Evolutionary conservation across 2,329 filamentous ascomycete species (phyloP).

Genomic region (Phyllosticta citriasiana): DNA sequence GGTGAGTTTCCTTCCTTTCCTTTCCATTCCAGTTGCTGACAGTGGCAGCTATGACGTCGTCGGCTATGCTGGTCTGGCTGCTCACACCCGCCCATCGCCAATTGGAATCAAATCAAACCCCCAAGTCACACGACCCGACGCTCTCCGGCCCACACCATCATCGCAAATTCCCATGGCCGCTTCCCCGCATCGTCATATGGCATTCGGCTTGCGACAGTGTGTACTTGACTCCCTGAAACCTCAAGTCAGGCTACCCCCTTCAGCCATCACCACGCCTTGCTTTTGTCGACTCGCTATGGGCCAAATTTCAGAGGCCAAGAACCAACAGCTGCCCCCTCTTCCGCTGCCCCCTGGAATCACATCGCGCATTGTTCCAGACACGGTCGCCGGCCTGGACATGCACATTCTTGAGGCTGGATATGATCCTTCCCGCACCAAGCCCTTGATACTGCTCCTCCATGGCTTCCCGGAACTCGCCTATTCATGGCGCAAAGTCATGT

Average conservation of each 20-base stretch:
- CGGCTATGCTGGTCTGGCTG: neutral
- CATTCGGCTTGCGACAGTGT: neutral
- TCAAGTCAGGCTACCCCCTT: neutral
- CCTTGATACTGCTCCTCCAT: conserved; percentile 53
- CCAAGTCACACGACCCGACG: neutral
- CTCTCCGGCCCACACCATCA: neutral
- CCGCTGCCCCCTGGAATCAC: conserved; percentile 47
- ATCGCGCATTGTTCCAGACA: conserved; percentile 48
- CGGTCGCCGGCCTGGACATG: conserved; percentile 47
- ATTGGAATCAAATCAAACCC: neutral
- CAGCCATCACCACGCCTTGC: neutral
- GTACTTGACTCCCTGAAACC: neutral
- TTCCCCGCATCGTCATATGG: neutral
- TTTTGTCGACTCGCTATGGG: neutral
- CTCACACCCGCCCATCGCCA: no score
- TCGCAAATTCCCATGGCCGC: neutral
- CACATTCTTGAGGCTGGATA: conserved; percentile 50
- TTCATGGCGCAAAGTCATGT: conserved; percentile 57
- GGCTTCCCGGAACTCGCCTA: conserved; percentile 61
- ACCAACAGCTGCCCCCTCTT: conserved; percentile 30
- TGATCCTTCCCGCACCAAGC: conserved; percentile 30
- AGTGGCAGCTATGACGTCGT: neutral
- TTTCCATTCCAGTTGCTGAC: neutral
- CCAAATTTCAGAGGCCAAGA: neutral
- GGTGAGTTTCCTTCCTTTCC: neutral